phyloP scores from a whole-genome alignment of 306 rosid species.

The Macrotyloma uniflorum region DNA sequence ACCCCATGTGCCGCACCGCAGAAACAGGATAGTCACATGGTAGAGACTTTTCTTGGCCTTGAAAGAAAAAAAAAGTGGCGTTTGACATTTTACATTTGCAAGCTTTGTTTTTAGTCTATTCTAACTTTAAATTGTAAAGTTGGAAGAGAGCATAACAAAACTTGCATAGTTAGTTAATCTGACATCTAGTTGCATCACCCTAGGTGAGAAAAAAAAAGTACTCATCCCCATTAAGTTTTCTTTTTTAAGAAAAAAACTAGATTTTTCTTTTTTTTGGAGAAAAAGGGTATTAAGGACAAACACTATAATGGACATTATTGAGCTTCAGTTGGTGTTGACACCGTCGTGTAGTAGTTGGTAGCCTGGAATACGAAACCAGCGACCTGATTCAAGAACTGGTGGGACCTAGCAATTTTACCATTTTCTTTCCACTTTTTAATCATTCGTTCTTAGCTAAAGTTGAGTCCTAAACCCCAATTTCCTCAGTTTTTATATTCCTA shows the following conservation, averaged over 20 bases:
- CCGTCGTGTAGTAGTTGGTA: constrained; percentile 49
- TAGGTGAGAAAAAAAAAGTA: background rate
- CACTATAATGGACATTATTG: constrained; percentile 18
- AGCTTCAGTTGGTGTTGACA: constrained; percentile 19
- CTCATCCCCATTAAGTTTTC: background rate
- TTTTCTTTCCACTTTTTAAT: constrained; percentile 24
- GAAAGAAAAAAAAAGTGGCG: constrained; percentile 26
- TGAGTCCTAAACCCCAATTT: constrained; percentile 3
- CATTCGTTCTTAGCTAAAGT: constrained; percentile 3
- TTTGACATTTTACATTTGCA: constrained; percentile 41
- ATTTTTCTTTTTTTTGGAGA: background rate
- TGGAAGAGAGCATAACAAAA: background rate
- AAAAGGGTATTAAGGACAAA: background rate
- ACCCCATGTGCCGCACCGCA: constrained; percentile 54
- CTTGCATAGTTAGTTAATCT: constrained; percentile 20
- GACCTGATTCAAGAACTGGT: constrained; percentile 44
- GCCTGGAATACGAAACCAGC: constrained; percentile 45
- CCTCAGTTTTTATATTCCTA: background rate
- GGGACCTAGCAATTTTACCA: constrained; percentile 41
- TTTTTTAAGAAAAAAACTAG: background rate
- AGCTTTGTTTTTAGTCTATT: constrained; percentile 9
- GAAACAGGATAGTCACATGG: constrained; percentile 47
- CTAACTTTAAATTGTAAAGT: background rate
- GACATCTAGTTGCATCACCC: background rate
- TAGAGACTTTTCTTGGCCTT: constrained; percentile 39